Evolutionary conservation across 805 yeast genomes (phyloP).

Genomic region (Candida boidinii): DNA sequence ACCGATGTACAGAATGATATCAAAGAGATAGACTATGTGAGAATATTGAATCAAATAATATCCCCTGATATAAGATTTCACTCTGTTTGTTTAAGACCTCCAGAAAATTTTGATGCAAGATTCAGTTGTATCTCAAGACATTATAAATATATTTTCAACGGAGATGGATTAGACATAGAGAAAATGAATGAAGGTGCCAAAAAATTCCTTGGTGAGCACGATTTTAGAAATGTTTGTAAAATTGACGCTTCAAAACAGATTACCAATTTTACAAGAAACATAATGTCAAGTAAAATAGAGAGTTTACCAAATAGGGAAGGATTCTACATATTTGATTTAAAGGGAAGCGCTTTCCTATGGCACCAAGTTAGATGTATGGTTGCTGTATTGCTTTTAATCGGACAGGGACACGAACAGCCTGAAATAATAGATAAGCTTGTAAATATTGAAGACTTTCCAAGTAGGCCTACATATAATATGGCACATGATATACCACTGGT

Average conservation of each 20-base stretch:
- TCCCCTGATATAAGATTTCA: conserved; percentile 83
- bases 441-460: conserved; percentile 45
- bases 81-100: conserved; percentile 76
- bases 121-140: conserved; percentile 85
- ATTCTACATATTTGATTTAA: conserved; percentile 62
- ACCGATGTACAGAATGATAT: conserved; percentile 43
- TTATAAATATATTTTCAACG: conserved; percentile 71
- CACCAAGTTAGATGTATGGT: conserved; percentile 97
- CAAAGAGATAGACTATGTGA: conserved; percentile 68
- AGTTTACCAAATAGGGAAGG: conserved; percentile 19
- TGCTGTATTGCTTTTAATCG: conserved; percentile 72
- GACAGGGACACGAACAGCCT: conserved; percentile 66
- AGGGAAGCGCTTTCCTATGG: conserved; percentile 92
- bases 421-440: conserved; percentile 48
- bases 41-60: conserved; percentile 63
- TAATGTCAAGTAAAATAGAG: conserved; percentile 29
- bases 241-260: conserved; percentile 92
- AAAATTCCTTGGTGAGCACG: conserved; percentile 65
- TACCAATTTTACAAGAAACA: conserved; percentile 61
- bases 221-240: conserved; percentile 91
- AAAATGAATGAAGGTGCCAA: conserved; percentile 63
- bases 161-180: conserved; percentile 48
- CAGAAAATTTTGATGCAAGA: conserved; percentile 78
- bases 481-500: conserved; percentile 86
- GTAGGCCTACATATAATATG: conserved; percentile 77